Evolutionary conservation across 805 yeast species (phyloP).

Genomic region (Teunomyces panamensis): DNA sequence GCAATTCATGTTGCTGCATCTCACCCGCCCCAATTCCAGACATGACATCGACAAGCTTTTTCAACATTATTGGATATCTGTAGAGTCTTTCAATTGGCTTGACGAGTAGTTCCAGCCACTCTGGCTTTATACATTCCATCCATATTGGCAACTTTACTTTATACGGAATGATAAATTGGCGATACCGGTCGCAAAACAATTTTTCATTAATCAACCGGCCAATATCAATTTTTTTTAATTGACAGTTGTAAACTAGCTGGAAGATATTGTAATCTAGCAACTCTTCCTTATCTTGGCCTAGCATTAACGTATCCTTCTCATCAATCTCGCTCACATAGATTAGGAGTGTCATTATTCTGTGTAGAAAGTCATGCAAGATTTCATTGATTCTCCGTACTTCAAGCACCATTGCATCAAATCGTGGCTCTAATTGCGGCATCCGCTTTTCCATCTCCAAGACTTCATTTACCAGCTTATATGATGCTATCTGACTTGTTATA

Average conservation of each 20-base stretch:
- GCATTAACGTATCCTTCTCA: background rate
- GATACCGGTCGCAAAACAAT: constrained; percentile 1
- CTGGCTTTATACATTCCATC: background rate
- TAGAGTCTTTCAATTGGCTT: constrained; percentile 5
- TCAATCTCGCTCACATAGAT: background rate
- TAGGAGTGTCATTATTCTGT: background rate
- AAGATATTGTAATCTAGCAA: constrained; percentile 4
- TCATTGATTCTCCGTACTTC: background rate
- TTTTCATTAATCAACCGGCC: constrained; percentile 10
- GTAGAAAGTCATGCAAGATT: background rate
- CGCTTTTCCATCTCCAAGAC: background rate
- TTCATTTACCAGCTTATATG: background rate
- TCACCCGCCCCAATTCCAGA: background rate
- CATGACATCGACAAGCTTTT: constrained; percentile 1
- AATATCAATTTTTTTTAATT: constrained; percentile 5
- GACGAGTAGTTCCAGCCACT: background rate
- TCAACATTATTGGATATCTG: constrained; percentile 5
- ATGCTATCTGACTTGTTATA: background rate
- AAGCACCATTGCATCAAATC: background rate
- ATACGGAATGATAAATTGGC: background rate
- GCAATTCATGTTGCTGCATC: constrained; percentile 3
- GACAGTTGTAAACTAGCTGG: constrained; percentile 8
- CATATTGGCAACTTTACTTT: background rate
- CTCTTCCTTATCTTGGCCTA: background rate
- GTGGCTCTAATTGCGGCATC: background rate